These are phyloP conservation scores for Kodamaea leandrae DNA, from an alignment of 805 yeast species.

Conservation along the genomic window DNA sequence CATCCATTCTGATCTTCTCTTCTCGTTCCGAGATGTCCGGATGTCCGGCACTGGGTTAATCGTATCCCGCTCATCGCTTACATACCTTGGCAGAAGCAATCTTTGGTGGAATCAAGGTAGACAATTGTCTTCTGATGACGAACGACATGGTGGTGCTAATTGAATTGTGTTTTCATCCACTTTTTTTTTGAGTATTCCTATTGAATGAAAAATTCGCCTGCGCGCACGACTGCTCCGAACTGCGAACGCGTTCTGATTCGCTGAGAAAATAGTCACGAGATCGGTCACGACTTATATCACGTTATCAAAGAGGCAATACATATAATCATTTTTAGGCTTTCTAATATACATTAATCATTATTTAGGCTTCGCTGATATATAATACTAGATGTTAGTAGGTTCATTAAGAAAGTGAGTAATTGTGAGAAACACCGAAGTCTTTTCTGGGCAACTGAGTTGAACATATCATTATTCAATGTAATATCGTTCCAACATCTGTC, in stretches of 20 bases:
- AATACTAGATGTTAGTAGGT: slow-evolving; percentile 37
- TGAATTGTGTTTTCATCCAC: slow-evolving; percentile 14
- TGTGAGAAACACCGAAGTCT: too few species aligned
- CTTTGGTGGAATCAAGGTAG: slow-evolving; percentile 98
- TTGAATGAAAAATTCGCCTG: slow-evolving; percentile 2
- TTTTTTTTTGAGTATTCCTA: slow-evolving; percentile 10
- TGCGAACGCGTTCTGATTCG: slow-evolving; percentile 8
- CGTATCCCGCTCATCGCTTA: too few species aligned
- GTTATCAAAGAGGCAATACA: too few species aligned
- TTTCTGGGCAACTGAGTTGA: neutral
- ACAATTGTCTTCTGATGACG: slow-evolving; percentile 86
- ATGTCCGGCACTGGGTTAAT: too few species aligned
- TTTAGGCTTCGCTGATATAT: slow-evolving; percentile 39
- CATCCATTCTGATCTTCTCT: neutral
- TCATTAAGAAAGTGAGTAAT: neutral
- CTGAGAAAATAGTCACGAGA: neutral
- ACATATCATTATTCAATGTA: too few species aligned
- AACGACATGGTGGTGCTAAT: slow-evolving; percentile 57
- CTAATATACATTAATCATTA: slow-evolving; percentile 4
- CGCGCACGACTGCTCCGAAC: slow-evolving; percentile 7
- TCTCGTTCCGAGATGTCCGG: neutral
- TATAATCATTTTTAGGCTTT: neutral
- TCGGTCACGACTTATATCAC: neutral
- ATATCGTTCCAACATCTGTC: too few species aligned
- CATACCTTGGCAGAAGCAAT: slow-evolving; percentile 85